Base-by-base conservation (phyloP, 768 basidiomycete genomes). In the Leccinum uliginosum region DNA sequence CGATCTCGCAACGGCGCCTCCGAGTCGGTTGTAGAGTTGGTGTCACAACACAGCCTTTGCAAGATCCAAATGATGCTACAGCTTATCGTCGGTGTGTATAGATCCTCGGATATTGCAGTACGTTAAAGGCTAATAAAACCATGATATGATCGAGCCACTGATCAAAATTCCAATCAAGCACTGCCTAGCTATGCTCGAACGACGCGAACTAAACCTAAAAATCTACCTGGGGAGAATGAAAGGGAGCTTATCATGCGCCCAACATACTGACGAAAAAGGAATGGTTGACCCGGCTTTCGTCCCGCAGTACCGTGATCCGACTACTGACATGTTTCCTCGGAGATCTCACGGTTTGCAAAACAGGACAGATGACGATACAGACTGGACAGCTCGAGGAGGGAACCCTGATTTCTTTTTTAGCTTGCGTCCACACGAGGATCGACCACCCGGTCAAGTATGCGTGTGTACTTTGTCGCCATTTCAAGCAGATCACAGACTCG, bases 1-100 rank as follows among this genome's bases (percentile, higher is more conserved):
- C 23, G 50, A 46, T 10, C 34, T 44, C 24, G 49, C 49, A 14
- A 19, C 23, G 1, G n/a, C 15, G 17, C 19, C 65, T 19, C n/a
- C n/a, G n/a, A n/a, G n/a, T n/a, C 59, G 64, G 26, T 44, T 61
- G 57, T 68, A 62, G 48, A 15, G 21, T 21, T 44, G 45, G 24
- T 26, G 12, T 46, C 45, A 4, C n/a, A 23, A 12, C 10, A 12
- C 10, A n/a, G 1, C 9, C 19, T 11, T 40, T 40, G n/a, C 40
- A 19, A 19, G 40, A 10, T 43, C 40, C 11, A 21, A 43, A 43
- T 11, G 11, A 43, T 43, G 4, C 38, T 32, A 32, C 30, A 32
- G 30, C 0, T 32, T 32, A 5, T 32, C 30, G 11, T 32, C 12
- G 30, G 14, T 34, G 32, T 32, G 30, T 32, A 32, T 32, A 32